Base-by-base conservation (phyloP, 371 early-diverging fungal genomes). In the Saksenaea vasiformis region DNA sequence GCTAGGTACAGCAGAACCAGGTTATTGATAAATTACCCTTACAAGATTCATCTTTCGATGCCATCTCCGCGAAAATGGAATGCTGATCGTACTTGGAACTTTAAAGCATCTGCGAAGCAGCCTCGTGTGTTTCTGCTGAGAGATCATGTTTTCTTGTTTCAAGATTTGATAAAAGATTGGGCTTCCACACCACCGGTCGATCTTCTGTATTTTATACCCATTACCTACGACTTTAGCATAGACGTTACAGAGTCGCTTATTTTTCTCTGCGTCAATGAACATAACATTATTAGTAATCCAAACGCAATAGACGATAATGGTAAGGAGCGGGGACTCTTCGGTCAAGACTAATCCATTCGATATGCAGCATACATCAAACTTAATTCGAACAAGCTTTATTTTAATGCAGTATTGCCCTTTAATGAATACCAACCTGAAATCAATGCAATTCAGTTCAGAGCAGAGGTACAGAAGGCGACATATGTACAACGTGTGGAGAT, bases 41-140 rank as follows among this genome's bases (percentile, higher is more conserved):
- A 11, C 31, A 61, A 91, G 88, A 63, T 94, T 54, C 70, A 77
- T 5, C 75, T 85, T 24, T 66, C 68, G 11, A 80, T 93, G 79
- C 85, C 83, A 8, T 79, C 79, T 44, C 95, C 95, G 1, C 59
- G 90, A 7, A 69, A 85, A n/a, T 95, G 95, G 95, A 94, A 95
- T 69, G 85, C 80, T 1, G 77, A 76, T 56, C 81, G 93, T 24
- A 71, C 66, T 5, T 93, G 93, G 93, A 74, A 77, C 10, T 82
- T 92, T 64, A 77, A 81, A 14, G 59, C 87, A 14, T 64, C 67
- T 5, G 53, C 85, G 9, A 68, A 67, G 36, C 60, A 68, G 1
- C 71, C 90, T 14, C 69, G 75, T 26, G 70, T 91, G 13, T 90
- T 81, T 63, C 65, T 93, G 17, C 71, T 95, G n/a, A 83, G 92